Conservation (phyloP, 129 eudicot species). For the Smallanthus sonchifolius region DNA sequence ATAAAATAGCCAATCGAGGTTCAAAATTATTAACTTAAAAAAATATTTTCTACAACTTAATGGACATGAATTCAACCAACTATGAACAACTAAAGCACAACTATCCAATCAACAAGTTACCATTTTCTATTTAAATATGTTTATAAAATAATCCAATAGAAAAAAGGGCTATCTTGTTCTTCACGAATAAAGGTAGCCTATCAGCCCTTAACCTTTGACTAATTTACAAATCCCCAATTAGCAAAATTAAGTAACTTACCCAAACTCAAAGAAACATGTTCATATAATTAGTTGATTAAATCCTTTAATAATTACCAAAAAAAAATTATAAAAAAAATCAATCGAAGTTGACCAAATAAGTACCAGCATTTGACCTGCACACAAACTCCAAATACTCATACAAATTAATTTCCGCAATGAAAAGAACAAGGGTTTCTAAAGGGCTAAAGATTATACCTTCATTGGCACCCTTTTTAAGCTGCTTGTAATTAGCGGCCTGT, state of each 20-base stretch:
- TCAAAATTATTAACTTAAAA: not conserved
- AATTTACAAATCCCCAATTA: not conserved
- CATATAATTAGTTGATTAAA: not conserved
- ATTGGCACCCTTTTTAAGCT: slow-evolving; percentile 78
- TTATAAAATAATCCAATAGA: not conserved
- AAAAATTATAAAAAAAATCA: not conserved
- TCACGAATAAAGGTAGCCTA: not conserved
- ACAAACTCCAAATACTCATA: not conserved
- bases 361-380: slow-evolving; percentile 4
- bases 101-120: not conserved
- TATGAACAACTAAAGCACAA: not conserved
- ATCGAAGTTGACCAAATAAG: slow-evolving; percentile 12
- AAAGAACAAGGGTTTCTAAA: not conserved
- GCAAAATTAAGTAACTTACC: not conserved
- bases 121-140: not conserved
- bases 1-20: not conserved
- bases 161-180: not conserved
- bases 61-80: not conserved
- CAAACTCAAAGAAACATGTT: not conserved
- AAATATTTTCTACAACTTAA: not conserved
- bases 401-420: not conserved
- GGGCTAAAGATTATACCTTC: slow-evolving; percentile 43
- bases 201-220: not conserved
- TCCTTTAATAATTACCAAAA: not conserved
- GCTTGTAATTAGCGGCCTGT: slow-evolving; percentile 76